Base-by-base conservation (phyloP, 2,329 filamentous ascomycete genomes). In the Coleophoma cylindrospora region DNA sequence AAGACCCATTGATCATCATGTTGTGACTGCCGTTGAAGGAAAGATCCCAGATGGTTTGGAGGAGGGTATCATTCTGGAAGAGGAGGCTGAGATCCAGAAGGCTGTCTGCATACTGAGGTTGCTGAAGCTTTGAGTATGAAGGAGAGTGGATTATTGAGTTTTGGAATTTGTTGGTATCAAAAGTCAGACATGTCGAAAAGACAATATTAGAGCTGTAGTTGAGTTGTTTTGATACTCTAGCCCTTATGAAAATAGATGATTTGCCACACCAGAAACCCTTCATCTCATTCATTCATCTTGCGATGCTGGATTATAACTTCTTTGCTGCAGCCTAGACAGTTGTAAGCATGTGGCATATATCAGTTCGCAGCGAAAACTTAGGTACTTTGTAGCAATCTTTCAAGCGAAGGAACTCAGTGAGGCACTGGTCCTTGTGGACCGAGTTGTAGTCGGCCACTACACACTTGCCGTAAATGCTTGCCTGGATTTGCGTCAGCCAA, bases 361-460 rank as follows among this genome's bases (percentile, higher is more conserved):
- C 9, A 27, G 7, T 8, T 27, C 27, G 9, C 27, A 10, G 27
- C 10, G 21, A 15, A 8, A 33, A 57, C 79, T 19, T 19, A 19
- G 19, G 61, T 75, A 96, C 91, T 63, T 95, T 63, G 64, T 90
- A 95, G 65, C 92, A 97, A 58, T 95, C 77, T 67, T 95, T 96
- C 45, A 97, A 68, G 57, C 74, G 83, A 68, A 94, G 74, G 60
- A 99, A 97, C 64, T 96, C 91, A 51, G 82, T 83, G 4, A 78
- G 76, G 64, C 94, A 99, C 75, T 94, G 94, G 65, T 96, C 89
- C 65, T 95, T 95, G 60, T 91, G 81, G 3, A 96, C 82, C 4
- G 90, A 82, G 64, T 92, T 92, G 70, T 95, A 97, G 65, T 97
- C 92, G 37, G 83, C 81, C 46, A 92, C 80, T 56, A 99, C 84